Conservation (phyloP, 2,329 filamentous ascomycete species). For the Aspergillus sp. region DNA sequence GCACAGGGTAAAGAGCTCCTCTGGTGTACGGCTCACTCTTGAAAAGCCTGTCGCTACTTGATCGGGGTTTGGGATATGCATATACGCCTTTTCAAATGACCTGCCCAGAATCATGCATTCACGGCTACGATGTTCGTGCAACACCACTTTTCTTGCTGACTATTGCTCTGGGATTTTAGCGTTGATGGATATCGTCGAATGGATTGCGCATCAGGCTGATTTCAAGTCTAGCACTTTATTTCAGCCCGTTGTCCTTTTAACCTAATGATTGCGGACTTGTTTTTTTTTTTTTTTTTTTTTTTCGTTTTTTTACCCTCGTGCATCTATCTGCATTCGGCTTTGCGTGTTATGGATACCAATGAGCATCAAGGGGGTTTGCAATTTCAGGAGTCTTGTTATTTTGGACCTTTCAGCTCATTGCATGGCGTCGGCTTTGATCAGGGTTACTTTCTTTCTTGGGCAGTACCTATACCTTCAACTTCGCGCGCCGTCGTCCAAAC, state of each 20-base stretch:
- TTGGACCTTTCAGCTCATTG: conserved; percentile 21
- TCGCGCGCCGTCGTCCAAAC: neutral
- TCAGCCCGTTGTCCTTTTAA: conserved; percentile 9
- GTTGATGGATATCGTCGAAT: conserved; percentile 14
- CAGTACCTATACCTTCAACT: conserved; percentile 7
- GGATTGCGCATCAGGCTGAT: conserved; percentile 21
- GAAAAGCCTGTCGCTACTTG: neutral
- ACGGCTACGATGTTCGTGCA: conserved; percentile 14
- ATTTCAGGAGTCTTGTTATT: conserved; percentile 23
- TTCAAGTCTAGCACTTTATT: conserved; percentile 12
- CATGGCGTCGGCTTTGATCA: conserved; percentile 27
- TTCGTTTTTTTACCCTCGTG: conserved; percentile 14
- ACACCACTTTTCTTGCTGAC: conserved; percentile 11
- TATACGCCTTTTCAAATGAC: neutral
- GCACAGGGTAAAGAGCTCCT: conserved; percentile 11
- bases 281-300: conserved; percentile 6
- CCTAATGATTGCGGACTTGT: neutral
- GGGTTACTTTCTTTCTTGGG: conserved; percentile 12
- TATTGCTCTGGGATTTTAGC: conserved; percentile 17
- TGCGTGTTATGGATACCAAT: conserved; percentile 26
- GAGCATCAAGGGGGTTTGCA: conserved; percentile 23
- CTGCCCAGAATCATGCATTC: neutral
- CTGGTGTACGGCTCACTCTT: neutral
- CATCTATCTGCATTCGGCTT: conserved; percentile 26
- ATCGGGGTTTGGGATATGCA: neutral